Base-by-base conservation (phyloP, 129 eudicot species). In the Pseudognaphalium luteoalbum region DNA sequence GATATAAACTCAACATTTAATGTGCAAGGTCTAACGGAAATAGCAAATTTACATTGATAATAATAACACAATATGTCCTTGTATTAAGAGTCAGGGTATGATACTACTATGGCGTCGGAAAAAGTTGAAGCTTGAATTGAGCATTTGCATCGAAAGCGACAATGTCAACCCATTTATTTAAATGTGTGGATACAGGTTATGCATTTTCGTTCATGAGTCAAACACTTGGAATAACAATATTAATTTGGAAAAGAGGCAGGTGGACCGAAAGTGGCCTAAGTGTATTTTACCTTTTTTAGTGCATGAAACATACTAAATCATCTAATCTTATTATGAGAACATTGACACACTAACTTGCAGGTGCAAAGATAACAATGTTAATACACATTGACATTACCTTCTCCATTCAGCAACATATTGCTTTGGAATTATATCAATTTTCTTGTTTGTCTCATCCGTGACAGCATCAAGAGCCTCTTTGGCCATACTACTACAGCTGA, bases 401-500 rank as follows among this genome's bases (percentile, higher is more conserved):
- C 81, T 90, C 98, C 98, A 94, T 66, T 94, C 97, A 62, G 98
- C 93, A 68, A 86, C 85, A 86, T 94, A 94, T 70, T 91, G 96
- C 64, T 75, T 87, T 20, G 98, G 98, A 65, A 94, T 83, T 63
- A 94, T 91, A 68, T 89, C 97, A 35, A 91, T 78, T 82, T 83
- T 94, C 80, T 73, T 85, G 67, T 79, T 81, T 58, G 77, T 86
- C 5, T 75, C 86, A 76, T 89, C 82, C 73, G 82, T 70, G 69
- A 89, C 98, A 72, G 97, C 98, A 76, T 91, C 87, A 66, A 93
- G 92, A 52, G 96, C 98, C 81, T 93, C 86, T 79, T 91, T 85
- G 19, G 91, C 97, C 83, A 94, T 84, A 66, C 70, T 76, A 67
- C 66, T 80, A 84, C 98, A 94, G 84, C 68, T 89, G 35, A 89